phyloP scores from a whole-genome alignment of 306 rosid species.

The Acacia acuminata region DNA sequence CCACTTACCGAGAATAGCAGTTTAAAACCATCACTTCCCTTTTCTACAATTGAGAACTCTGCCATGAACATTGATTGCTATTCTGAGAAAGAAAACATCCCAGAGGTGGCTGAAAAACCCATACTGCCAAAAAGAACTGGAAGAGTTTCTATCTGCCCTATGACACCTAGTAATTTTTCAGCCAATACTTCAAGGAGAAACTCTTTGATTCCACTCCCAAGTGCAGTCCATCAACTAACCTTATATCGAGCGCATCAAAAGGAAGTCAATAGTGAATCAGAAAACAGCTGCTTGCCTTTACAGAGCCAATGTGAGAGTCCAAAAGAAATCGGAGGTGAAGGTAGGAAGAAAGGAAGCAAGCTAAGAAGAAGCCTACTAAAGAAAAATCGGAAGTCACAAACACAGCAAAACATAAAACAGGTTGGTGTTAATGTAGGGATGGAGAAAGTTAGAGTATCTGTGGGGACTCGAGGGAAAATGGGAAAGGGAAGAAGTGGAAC shows the following conservation, averaged over 20 bases:
- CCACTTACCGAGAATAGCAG: slow-evolving; percentile 64
- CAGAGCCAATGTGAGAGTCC: slow-evolving; percentile 74
- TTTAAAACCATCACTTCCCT: slow-evolving; percentile 47
- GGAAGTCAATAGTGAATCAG: slow-evolving; percentile 53
- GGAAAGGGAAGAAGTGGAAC: slow-evolving; percentile 50
- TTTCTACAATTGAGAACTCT: slow-evolving; percentile 58
- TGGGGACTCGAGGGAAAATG: slow-evolving; percentile 78
- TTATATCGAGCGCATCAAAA: slow-evolving; percentile 43
- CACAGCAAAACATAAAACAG: slow-evolving; percentile 66
- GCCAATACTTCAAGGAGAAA: slow-evolving; percentile 64
- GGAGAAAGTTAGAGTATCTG: slow-evolving; percentile 84
- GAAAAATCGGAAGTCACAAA: slow-evolving; percentile 67
- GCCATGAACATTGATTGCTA: slow-evolving; percentile 51
- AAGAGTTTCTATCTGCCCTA: slow-evolving; percentile 74
- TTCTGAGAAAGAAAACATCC: slow-evolving; percentile 85
- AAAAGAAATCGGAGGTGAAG: slow-evolving; percentile 52
- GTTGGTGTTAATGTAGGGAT: slow-evolving; percentile 77
- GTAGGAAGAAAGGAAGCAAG: slow-evolving; percentile 61
- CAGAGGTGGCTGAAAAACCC: slow-evolving; percentile 54
- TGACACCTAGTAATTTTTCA: slow-evolving; percentile 54
- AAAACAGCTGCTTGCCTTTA: slow-evolving; percentile 45
- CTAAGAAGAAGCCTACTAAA: slow-evolving; percentile 73
- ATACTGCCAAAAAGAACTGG: slow-evolving; percentile 64
- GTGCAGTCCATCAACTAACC: slow-evolving; percentile 45
- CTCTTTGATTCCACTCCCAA: slow-evolving; percentile 84